phyloP scores from a whole-genome alignment of 176 grass and related monocot genomes.

The Themeda triandra region DNA sequence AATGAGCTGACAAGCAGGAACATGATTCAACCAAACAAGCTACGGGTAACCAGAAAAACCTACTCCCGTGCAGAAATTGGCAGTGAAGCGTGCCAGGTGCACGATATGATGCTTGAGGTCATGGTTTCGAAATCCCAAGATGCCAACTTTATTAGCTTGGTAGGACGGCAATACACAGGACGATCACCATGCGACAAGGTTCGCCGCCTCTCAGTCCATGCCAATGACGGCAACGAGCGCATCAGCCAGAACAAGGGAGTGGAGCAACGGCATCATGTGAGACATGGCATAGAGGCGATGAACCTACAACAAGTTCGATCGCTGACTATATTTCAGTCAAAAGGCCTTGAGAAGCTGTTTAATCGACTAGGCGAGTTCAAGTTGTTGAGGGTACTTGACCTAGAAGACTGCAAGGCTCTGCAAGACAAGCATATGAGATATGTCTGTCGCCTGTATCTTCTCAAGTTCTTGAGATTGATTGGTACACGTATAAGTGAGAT shows the following conservation, averaged over 20 bases:
- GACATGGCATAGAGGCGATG: not conserved
- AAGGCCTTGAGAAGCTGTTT: not conserved
- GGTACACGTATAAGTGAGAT: not conserved
- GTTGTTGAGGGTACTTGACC: constrained; percentile 14
- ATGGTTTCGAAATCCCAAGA: not conserved
- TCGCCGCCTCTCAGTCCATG: not conserved
- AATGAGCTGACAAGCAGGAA: not conserved
- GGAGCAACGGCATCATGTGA: not conserved
- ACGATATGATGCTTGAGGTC: not conserved
- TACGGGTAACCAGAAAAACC: not conserved
- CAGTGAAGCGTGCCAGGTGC: not conserved
- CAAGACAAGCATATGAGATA: not conserved
- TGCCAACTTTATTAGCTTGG: not conserved
- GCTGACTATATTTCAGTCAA: not conserved
- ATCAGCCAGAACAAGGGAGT: not conserved
- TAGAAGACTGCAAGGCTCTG: not conserved
- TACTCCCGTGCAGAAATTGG: not conserved
- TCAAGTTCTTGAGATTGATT: constrained; percentile 6
- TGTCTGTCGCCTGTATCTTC: not conserved
- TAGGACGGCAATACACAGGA: not conserved
- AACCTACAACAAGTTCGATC: not conserved
- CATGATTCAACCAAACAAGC: not conserved
- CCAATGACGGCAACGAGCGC: not conserved
- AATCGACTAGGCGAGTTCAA: not conserved
- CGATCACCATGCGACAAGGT: not conserved